A percentile compares a stretch with the other conserved stretches of the same genome.
phyloP scores from a whole-genome alignment of 805 yeast genomes.

The Candida multigemmis region DNA sequence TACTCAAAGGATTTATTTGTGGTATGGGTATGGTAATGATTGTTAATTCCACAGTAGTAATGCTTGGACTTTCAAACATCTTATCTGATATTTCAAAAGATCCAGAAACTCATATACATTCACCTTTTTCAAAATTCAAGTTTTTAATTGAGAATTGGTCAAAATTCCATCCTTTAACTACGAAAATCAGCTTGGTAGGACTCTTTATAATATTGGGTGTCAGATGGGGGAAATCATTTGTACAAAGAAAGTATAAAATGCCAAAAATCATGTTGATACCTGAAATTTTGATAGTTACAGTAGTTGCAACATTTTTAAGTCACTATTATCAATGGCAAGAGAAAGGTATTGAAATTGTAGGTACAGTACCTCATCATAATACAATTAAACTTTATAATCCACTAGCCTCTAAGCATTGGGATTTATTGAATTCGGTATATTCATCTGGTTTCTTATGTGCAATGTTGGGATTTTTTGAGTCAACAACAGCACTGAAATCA shows the following conservation, averaged over 20 bases:
- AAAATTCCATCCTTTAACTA: conserved; percentile 49
- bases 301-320: conserved; percentile 48
- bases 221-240: conserved; percentile 20
- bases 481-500: conserved; percentile 87
- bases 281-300: conserved; percentile 74
- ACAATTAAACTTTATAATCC: conserved; percentile 49
- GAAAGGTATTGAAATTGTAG: conserved; percentile 60
- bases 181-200: conserved; percentile 47
- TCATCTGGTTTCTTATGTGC: conserved; percentile 70
- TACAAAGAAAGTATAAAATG: conserved; percentile 6
- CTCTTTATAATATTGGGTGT: conserved; percentile 39
- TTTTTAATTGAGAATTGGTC: conserved; percentile 44
- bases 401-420: conserved; percentile 36
- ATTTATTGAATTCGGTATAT: conserved; percentile 49
- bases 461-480: conserved; percentile 83
- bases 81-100: conserved; percentile 29
- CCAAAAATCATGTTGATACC: conserved; percentile 59
- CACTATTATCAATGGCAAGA: conserved; percentile 36
- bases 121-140: conserved; percentile 60
- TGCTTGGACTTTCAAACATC: conserved; percentile 52
- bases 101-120: conserved; percentile 31
- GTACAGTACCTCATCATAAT: conserved; percentile 42
- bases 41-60: conserved; percentile 59
- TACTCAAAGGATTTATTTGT: conserved; percentile 34
- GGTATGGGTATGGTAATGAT: conserved; percentile 38